phyloP scores from a whole-genome alignment of 148 eudicot species.

The Rhododendron henanense region DNA sequence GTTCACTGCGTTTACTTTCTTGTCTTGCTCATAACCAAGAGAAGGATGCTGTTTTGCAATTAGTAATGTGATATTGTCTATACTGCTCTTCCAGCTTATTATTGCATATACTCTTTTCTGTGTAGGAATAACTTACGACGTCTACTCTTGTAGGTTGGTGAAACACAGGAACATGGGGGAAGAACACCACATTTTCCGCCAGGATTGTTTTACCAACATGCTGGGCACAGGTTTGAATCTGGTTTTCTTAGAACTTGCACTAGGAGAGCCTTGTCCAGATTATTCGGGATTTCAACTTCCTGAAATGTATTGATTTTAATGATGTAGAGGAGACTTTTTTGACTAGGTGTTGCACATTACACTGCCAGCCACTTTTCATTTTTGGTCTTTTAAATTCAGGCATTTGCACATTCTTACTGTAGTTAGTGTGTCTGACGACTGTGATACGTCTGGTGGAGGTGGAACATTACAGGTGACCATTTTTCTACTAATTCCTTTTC shows the following conservation, averaged over 20 bases:
- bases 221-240: slow-evolving; percentile 80
- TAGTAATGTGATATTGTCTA: not conserved
- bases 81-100: not conserved
- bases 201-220: slow-evolving; percentile 87
- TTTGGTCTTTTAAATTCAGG: not conserved
- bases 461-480: slow-evolving; percentile 81
- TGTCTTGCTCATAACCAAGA: not conserved
- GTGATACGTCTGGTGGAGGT: slow-evolving; percentile 80
- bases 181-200: slow-evolving; percentile 48
- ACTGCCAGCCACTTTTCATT: not conserved
- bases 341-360: not conserved
- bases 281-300: not conserved
- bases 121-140: too few relatives aligned
- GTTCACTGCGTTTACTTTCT: not conserved
- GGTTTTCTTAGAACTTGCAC: not conserved
- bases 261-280: not conserved
- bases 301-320: not conserved
- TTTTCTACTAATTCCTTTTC: not conserved
- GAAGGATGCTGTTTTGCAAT: not conserved
- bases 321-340: not conserved
- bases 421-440: slow-evolving; percentile 85
- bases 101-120: not conserved
- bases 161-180: slow-evolving; percentile 46
- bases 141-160: slow-evolving; percentile 67
- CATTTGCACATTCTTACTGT: not conserved